These are phyloP conservation scores for Tanozyma kutaoensis DNA, from an alignment of 805 yeast species.

Conservation along the genomic window DNA sequence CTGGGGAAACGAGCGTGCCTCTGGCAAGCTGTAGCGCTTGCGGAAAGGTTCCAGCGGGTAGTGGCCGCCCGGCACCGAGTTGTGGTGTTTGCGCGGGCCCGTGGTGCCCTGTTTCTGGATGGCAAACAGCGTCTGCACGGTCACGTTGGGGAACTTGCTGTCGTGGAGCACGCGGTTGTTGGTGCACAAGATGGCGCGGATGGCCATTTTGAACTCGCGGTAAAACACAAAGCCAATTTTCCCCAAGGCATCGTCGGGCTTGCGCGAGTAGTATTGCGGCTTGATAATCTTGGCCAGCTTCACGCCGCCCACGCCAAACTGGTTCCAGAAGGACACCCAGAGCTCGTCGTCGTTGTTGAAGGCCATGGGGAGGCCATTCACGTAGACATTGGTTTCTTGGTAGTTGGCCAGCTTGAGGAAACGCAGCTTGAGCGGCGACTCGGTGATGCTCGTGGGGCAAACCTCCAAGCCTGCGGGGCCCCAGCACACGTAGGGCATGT, in stretches of 20 bases:
- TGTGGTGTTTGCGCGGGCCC: no score
- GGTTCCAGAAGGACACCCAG: conserved; percentile 26
- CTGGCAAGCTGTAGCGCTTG: no score
- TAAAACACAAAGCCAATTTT: conserved; percentile 32
- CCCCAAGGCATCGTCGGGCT: conserved; percentile 4
- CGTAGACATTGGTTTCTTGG: conserved; percentile 65
- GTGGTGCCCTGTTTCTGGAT: no score
- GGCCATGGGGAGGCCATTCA: conserved; percentile 44
- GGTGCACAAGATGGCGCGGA: conserved; percentile 43
- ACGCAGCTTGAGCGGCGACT: not conserved
- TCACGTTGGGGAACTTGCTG: conserved; percentile 7
- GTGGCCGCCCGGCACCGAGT: no score
- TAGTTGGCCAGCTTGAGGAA: conserved; percentile 16
- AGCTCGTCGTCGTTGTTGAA: conserved; percentile 40
- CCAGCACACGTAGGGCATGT: not conserved
- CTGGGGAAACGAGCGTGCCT: no score
- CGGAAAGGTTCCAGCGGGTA: no score
- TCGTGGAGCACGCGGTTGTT: conserved; percentile 30
- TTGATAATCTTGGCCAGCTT: conserved; percentile 29
- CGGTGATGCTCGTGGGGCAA: not conserved
- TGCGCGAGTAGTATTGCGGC: conserved; percentile 21
- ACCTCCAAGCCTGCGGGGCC: not conserved
- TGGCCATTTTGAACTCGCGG: conserved; percentile 38
- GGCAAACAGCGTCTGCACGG: conserved; percentile 27
- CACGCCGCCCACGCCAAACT: conserved; percentile 18